These are phyloP conservation scores for Trametes cingulata DNA, from an alignment of 768 basidiomycete genomes.

Conservation along the genomic window DNA sequence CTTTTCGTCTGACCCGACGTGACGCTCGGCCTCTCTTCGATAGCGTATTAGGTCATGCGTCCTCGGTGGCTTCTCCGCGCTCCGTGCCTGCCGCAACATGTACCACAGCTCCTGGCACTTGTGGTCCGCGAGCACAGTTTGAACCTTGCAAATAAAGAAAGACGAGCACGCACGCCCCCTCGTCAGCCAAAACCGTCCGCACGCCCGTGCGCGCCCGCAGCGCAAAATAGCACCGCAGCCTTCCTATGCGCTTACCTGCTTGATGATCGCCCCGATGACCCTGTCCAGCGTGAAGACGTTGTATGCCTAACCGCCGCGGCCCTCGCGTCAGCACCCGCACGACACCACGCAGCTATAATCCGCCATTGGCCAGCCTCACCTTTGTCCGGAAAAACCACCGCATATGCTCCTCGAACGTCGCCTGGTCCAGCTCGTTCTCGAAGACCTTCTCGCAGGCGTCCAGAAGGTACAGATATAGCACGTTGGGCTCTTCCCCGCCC, in stretches of 20 bases:
- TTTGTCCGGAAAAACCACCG: constrained; percentile 91
- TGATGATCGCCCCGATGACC: constrained; percentile 83
- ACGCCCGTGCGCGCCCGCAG: neutral
- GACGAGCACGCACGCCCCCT: neutral
- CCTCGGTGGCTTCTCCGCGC: constrained; percentile 45
- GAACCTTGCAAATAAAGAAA: constrained; percentile 55
- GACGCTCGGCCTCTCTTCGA: constrained; percentile 76
- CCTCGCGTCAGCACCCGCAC: constrained; percentile 27
- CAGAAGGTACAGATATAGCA: constrained; percentile 86
- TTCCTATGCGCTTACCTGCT: constrained; percentile 63
- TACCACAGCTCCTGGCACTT: constrained; percentile 86
- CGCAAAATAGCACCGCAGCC: neutral
- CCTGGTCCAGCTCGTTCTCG: constrained; percentile 88
- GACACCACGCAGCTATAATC: constrained; percentile 14
- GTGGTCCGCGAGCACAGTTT: constrained; percentile 80
- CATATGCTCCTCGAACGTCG: constrained; percentile 94
- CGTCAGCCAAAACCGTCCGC: constrained; percentile 4
- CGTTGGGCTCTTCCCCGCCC: constrained; percentile 48
- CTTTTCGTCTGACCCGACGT: constrained; percentile 74
- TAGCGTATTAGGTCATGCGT: constrained; percentile 74
- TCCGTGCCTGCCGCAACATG: constrained; percentile 67
- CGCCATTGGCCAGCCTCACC: constrained; percentile 43
- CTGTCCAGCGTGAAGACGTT: constrained; percentile 93
- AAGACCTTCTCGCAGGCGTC: constrained; percentile 93
- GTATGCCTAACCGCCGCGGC: constrained; percentile 62